Evolutionary conservation across 306 rosid genomes (phyloP), one percentile per base, ranked within the genome.

Genomic region (Cucurbita moschata): DNA sequence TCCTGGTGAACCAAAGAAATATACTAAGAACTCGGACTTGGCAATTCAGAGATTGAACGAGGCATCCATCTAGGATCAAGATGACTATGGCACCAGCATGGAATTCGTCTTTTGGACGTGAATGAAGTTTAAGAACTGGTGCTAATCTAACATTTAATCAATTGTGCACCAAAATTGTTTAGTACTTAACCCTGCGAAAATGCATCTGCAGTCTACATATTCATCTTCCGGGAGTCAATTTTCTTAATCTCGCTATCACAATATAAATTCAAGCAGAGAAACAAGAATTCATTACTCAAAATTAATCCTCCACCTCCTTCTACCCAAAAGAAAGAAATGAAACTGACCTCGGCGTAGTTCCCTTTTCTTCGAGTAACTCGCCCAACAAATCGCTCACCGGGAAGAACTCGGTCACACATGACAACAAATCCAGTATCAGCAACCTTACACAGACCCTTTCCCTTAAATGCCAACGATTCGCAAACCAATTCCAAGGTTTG

Each of bases 311-410:
- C 55, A 50, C 39, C 9, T 44, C 26, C 52, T 49, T 30, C 10
- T 6, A 73, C 30, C 71, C 74, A 38, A 75, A 16, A 62, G 53
- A 7, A 61, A 50, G 1, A 44, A 42, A 50, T 4, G 21, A 18
- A 12, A 53, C 76, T 46, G 4, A 87, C 96, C 90, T 90, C 98
- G 10, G 97, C 97, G 70, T 89, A 94, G 78, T 79, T 87, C 1
- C 88, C 97, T 76, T 89, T 94, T 72, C 81, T 81, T 62, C 97
- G 92, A 55, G 97, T 87, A 43, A 94, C 90, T 13, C 96, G 89
- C 44, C 97, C 96, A 4, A 90, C 71, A 89, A 94, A 94, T 5
- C 93, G 92, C 78, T 94, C 98, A 4, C 98, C 98, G 14, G 97
- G 96, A 30, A 94, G 92, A 13, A 86, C 98, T 44, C 95, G 96